Percentiles rank a stretch among this genome's conserved stretches.
These are phyloP conservation scores for Mucor piriformis DNA, from an alignment of 371 early-diverging fungal species.

Conservation along the genomic window DNA sequence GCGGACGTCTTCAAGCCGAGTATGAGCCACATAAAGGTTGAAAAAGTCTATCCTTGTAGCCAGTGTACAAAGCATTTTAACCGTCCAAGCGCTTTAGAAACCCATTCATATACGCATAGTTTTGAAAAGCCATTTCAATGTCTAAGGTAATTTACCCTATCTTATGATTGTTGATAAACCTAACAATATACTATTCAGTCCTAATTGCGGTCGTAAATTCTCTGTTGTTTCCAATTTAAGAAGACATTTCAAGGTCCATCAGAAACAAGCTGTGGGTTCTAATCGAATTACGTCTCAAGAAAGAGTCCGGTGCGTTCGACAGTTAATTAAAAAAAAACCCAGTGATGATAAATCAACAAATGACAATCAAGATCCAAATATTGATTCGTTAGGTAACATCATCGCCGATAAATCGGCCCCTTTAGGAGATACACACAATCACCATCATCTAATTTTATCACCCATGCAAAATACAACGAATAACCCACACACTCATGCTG, in stretches of 20 bases:
- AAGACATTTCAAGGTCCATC: conserved; percentile 54
- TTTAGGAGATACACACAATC: background rate
- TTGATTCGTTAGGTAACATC: background rate
- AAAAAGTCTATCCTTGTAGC: conserved; percentile 39
- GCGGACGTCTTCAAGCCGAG: background rate
- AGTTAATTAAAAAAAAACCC: conserved; percentile 6
- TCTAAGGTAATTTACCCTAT: conserved; percentile 8
- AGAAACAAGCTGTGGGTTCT: background rate
- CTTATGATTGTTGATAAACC: conserved; percentile 3
- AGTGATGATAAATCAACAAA: background rate
- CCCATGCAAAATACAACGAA: background rate
- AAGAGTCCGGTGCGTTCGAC: conserved; percentile 16
- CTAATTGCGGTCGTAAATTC: conserved; percentile 66
- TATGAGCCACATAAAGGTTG: background rate
- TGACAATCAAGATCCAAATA: background rate
- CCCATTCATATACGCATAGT: conserved; percentile 75
- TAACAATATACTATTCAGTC: too few relatives aligned
- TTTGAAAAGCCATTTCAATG: conserved; percentile 77
- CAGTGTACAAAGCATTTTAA: conserved; percentile 71
- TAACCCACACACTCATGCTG: too few relatives aligned
- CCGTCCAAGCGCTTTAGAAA: conserved; percentile 72
- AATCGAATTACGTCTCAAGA: conserved; percentile 15
- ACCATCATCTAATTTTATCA: background rate
- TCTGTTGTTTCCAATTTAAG: conserved; percentile 74
- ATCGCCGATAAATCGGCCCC: background rate